Base-by-base conservation (phyloP, 345 rosid species). In the Populus davidiana region DNA sequence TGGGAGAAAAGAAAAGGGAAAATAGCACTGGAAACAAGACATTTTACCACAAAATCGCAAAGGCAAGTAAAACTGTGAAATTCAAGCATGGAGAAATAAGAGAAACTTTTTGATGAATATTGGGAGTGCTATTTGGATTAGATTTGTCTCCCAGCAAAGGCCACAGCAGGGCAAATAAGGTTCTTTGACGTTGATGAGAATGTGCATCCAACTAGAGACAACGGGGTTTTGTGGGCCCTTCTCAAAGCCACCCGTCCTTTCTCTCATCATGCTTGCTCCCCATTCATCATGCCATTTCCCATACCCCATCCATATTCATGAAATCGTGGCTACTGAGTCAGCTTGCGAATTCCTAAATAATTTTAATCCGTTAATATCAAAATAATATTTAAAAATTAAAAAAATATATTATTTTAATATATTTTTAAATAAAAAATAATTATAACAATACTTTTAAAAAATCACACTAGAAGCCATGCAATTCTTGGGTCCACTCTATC, bases 251-350 rank as follows among this genome's bases (percentile, higher is more conserved):
- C 63, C 77, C 80, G 72, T 38, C 79, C 63, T 52, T 49, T 74
- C 8, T 12, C 25, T 43, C 74, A 72, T 85, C 63, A 82, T 62
- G 74, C 11, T 21, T 50, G 72, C 35, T 25, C 50, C 75, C 70
- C 17, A 63, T 8, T 41, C 68, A 85, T 78, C 70, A 78, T 78
- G 73, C 80, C 80, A 64, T 69, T 18, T 75, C 66, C 50, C 13
- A 74, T 43, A 64, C 69, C 79, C 81, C 85, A 33, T 33, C 36
- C 36, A 71, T 79, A 71, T 77, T 74, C 9, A 75, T 72, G 69
- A 79, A 84, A 82, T 77, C 73, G 75, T 85, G 80, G 67, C 80
- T 1, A 38, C 39, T 79, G 79, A 81, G 64, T 79, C 87, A 77
- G 75, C 87, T 71, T n/a, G 1, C 5, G 39, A 76, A 27, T 27